Evolutionary conservation across 192 early-diverging fungal species (phyloP), one percentile per base, ranked within the genome.

Genomic region (Coemansia sp.): DNA sequence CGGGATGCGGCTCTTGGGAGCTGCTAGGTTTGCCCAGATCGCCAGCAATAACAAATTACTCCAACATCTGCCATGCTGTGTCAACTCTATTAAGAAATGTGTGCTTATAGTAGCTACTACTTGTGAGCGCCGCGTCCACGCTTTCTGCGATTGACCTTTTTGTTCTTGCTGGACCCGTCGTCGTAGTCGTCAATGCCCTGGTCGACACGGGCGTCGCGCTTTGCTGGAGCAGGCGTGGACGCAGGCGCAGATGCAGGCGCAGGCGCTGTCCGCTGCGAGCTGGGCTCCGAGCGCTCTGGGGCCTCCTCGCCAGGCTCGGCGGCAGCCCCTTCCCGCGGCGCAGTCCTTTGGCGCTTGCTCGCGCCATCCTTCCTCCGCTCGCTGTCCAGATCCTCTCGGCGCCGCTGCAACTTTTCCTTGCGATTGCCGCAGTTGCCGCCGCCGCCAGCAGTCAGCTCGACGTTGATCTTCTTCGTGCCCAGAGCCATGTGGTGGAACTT

Each of bases 401-500:
- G 72, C 31, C 59, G 56, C 51, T 81, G 64, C 24, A 81, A 42
- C 60, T 81, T 81, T 12, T 75, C 45, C 31, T 53, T 71, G 41
- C 78, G 78, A 4, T 60, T 56, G n/a, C 61, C 62, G 65, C 73
- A 89, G 60, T 87, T 87, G 45, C 90, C 90, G 49, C 90, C 90
- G 35, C 89, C 89, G 41, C 90, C 90, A 31, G 85, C 90, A 32
- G 90, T 92, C 58, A 92, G 63, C 68, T 92, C 90, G 36, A 92
- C 88, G 65, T 89, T 92, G 58, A 91, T 89, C 38, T 87, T 86
- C 67, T 87, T 77, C 47, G 82, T 72, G n/a, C 86, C 87, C 60
- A 91, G 77, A 43, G 77, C 61, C 15, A 80, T 77, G 61, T 89
- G 87, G 64, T 91, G 86, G 65, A 88, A 91, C 36, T 77, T 85